Evolutionary conservation across 1,284 basidiomycete species (phyloP).

Genomic region (Irpex sp.): DNA sequence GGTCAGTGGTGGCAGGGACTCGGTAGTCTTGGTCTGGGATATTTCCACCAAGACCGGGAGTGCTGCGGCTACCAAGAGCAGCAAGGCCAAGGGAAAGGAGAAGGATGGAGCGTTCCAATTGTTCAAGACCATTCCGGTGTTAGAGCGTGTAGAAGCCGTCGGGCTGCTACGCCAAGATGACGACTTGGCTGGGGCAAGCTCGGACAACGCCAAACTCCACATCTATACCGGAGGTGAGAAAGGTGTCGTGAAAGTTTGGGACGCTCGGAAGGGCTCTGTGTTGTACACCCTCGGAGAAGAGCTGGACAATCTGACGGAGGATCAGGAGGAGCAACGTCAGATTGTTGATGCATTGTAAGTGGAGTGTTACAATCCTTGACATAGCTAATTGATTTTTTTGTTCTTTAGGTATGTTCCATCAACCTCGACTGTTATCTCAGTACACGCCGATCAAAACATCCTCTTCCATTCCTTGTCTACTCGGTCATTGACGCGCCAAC

Average conservation of each 20-base stretch:
- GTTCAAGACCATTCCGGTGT: slow-evolving; percentile 79
- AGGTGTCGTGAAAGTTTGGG: slow-evolving; percentile 81
- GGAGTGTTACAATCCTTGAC: slow-evolving; percentile 9
- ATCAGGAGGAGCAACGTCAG: slow-evolving; percentile 74
- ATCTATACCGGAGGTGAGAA: slow-evolving; percentile 90
- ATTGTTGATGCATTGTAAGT: slow-evolving; percentile 69
- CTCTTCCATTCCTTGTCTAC: slow-evolving; percentile 76
- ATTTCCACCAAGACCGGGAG: slow-evolving; percentile 36
- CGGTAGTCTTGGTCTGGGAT: slow-evolving; percentile 89
- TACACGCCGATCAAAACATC: slow-evolving; percentile 97
- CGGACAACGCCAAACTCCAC: slow-evolving; percentile 39
- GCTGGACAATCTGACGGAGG: slow-evolving; percentile 38
- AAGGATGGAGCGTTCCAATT: slow-evolving; percentile 47
- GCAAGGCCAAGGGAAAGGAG: slow-evolving; percentile 50
- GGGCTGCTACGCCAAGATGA: slow-evolving; percentile 61
- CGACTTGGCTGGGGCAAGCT: slow-evolving; percentile 37
- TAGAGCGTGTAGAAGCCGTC: slow-evolving; percentile 85
- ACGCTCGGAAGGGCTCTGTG: slow-evolving; percentile 61
- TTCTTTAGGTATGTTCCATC: slow-evolving; percentile 58
- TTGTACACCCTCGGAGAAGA: slow-evolving; percentile 59
- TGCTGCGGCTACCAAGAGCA: slow-evolving; percentile 23
- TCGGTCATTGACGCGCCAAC: slow-evolving; percentile 66
- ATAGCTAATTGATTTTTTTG: neutral
- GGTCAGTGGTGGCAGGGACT: slow-evolving; percentile 85
- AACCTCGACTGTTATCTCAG: slow-evolving; percentile 69